phyloP scores from a whole-genome alignment of 768 basidiomycete species.

The Russula earlei region DNA sequence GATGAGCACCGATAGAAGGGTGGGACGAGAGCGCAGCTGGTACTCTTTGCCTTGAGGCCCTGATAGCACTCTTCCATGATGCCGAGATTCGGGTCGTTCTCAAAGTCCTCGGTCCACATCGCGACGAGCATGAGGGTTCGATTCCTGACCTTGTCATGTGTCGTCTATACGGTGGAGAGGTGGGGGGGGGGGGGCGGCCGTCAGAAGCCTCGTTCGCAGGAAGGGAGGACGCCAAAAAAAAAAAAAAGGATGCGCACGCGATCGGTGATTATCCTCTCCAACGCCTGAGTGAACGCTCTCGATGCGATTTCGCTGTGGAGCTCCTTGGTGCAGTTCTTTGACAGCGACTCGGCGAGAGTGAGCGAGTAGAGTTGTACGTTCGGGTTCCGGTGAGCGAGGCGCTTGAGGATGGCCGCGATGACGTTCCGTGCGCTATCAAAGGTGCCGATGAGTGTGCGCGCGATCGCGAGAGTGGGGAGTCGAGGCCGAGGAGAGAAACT shows the following conservation, averaged over 20 bases:
- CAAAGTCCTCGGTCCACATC: slow-evolving; percentile 79
- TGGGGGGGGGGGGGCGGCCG: neutral
- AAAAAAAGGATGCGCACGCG: slow-evolving; percentile 39
- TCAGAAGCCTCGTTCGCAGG: neutral
- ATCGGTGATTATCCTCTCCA: slow-evolving; percentile 84
- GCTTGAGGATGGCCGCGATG: slow-evolving; percentile 77
- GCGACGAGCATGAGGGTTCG: slow-evolving; percentile 64
- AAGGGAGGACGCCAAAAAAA: neutral
- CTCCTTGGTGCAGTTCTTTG: slow-evolving; percentile 80
- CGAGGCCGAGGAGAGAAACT: slow-evolving; percentile 21
- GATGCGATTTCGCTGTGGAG: slow-evolving; percentile 83
- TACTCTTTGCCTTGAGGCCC: slow-evolving; percentile 74
- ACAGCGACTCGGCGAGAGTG: slow-evolving; percentile 76
- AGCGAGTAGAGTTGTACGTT: slow-evolving; percentile 96
- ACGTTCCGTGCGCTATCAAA: slow-evolving; percentile 79
- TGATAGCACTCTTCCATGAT: slow-evolving; percentile 89
- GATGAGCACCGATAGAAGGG: neutral
- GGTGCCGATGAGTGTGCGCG: neutral
- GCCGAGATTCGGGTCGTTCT: slow-evolving; percentile 67
- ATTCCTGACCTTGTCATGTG: slow-evolving; percentile 84
- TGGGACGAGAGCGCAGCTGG: slow-evolving; percentile 16
- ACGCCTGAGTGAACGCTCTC: slow-evolving; percentile 79
- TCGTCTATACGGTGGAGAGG: slow-evolving; percentile 44
- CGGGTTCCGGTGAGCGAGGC: slow-evolving; percentile 86
- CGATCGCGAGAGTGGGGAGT: neutral